Evolutionary conservation across 139 green algal species (phyloP), one percentile per base, ranked within the genome.

Genomic region (Gonium pectorale): DNA sequence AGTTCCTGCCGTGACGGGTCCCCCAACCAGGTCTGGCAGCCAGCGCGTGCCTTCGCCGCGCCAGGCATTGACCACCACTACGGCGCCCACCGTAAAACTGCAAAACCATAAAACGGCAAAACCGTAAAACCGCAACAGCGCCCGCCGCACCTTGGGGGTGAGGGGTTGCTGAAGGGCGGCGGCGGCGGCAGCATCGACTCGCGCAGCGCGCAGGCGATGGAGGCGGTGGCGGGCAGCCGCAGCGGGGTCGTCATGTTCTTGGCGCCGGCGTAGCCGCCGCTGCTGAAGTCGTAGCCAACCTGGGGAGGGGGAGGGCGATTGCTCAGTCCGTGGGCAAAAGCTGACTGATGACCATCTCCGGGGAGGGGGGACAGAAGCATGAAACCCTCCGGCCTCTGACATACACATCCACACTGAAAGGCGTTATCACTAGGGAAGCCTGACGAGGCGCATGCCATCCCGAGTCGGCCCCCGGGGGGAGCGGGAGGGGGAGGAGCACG

Each of bases 231-330:
- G 37, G 49, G 31, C 33, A 80, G 72, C 33, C 72, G 72, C 72
- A 41, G 35, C 44, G 35, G 13, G 9, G 13, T 7, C 29, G 52
- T 40, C 8, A 67, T 15, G 33, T 49, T 52, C 29, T 27, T 67
- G 51, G 2, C 19, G 51, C 9, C 15, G 5, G 54, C 24, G 37
- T 41, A 80, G 72, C 72, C 72, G 27, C 52, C 72, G 8, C 52
- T 54, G 33, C 33, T 52, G 72, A 68, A 80, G 52, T 80, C 72
- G 52, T 68, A 80, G 24, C 72, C 72, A 4, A 80, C 37, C 72
- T 80, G 52, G 3, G 33, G n/a, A 35, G 49, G 22, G 29, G 60
- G 60, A 17, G 8, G 29, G n/a, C 26, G 60, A 29, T 19, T 40
- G 5, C 29, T 3, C 21, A n/a, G n/a, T n/a, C n/a, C n/a, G n/a